These are phyloP conservation scores for Ophiostoma sp. DNA, from an alignment of 2,329 filamentous ascomycete genomes.

Conservation along the genomic window DNA sequence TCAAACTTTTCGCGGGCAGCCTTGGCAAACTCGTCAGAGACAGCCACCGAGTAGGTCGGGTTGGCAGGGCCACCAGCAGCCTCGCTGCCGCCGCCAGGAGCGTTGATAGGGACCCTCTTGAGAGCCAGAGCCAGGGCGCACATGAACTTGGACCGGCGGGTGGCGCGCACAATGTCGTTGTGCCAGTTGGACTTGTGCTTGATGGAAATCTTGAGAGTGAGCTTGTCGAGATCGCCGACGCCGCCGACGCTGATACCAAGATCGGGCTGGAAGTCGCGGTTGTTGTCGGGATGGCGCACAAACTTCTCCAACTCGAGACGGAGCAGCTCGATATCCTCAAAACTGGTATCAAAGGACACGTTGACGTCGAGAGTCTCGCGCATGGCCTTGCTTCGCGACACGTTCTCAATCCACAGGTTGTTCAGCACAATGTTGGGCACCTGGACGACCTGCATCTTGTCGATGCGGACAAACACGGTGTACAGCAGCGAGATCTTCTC, in stretches of 20 bases:
- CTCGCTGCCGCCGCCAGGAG: slow-evolving; percentile 66
- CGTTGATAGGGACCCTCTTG: slow-evolving; percentile 79
- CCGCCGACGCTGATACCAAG: slow-evolving; percentile 71
- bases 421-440: slow-evolving; percentile 91
- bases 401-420: slow-evolving; percentile 90
- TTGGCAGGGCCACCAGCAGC: slow-evolving; percentile 62
- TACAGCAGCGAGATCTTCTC: slow-evolving; percentile 93
- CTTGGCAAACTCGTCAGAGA: slow-evolving; percentile 63
- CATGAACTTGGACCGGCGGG: slow-evolving; percentile 91
- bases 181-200: slow-evolving; percentile 92
- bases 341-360: slow-evolving; percentile 78
- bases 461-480: slow-evolving; percentile 81
- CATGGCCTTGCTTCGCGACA: slow-evolving; percentile 88
- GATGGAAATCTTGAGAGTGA: slow-evolving; percentile 76
- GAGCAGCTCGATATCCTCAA: slow-evolving; percentile 83
- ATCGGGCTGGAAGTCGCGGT: slow-evolving; percentile 83
- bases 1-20: slow-evolving; percentile 36
- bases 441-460: slow-evolving; percentile 72
- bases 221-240: slow-evolving; percentile 80
- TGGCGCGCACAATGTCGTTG: slow-evolving; percentile 74
- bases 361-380: slow-evolving; percentile 75
- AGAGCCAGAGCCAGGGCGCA: slow-evolving; percentile 82
- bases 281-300: slow-evolving; percentile 76
- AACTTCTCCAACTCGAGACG: slow-evolving; percentile 81
- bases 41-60: slow-evolving; percentile 73